phyloP scores from a whole-genome alignment of 139 green algal genomes.

The Tetraselmis chui region DNA sequence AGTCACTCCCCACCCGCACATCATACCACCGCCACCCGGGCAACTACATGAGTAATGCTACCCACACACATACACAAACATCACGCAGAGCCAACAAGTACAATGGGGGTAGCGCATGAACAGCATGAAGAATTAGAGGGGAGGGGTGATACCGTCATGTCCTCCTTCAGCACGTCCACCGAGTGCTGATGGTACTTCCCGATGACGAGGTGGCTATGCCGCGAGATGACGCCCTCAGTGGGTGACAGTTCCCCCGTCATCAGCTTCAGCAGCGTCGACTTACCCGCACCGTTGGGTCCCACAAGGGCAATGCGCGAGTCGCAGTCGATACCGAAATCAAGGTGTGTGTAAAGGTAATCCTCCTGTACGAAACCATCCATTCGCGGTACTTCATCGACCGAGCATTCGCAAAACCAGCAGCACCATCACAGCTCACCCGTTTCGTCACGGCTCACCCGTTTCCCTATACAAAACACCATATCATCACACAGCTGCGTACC shows the following conservation, averaged over 20 bases:
- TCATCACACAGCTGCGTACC: too few relatives aligned
- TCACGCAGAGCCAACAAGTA: too few relatives aligned
- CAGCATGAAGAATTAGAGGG: too few relatives aligned
- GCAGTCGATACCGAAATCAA: constrained; percentile 91
- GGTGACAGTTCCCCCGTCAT: constrained; percentile 67
- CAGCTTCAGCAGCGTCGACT: constrained; percentile 96
- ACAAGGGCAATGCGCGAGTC: constrained; percentile 92
- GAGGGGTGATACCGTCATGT: constrained; percentile 45
- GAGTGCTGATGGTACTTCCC: constrained; percentile 62
- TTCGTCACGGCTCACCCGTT: constrained; percentile 45
- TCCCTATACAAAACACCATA: constrained; percentile 41
- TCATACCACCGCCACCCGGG: too few relatives aligned
- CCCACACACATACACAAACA: too few relatives aligned
- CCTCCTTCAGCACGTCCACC: constrained; percentile 40
- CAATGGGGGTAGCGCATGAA: too few relatives aligned
- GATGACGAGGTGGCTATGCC: constrained; percentile 65
- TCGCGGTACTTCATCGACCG: too few relatives aligned
- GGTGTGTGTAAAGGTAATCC: constrained; percentile 46
- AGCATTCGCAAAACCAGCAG: too few relatives aligned
- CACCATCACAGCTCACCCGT: too few relatives aligned
- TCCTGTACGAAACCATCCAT: too few relatives aligned
- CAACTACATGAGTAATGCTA: too few relatives aligned
- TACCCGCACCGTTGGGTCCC: constrained; percentile 84
- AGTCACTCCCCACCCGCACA: too few relatives aligned
- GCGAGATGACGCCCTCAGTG: constrained; percentile 38